phyloP scores from a whole-genome alignment of 371 early-diverging fungal species.

The Mortierella sp. region DNA sequence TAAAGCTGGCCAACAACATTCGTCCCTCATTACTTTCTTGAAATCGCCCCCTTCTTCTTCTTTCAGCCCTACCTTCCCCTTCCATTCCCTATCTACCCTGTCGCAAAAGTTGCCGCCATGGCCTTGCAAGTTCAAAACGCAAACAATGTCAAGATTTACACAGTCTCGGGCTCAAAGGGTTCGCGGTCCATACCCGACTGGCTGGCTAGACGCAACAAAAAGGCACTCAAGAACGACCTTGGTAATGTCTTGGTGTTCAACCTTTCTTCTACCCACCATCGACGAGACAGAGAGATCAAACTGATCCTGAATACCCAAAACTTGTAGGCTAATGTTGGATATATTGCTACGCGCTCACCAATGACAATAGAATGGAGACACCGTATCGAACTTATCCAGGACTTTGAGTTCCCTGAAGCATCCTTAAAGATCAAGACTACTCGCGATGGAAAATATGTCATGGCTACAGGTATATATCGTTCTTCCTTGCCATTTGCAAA shows the following conservation, averaged over 20 bases:
- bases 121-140: constrained; percentile 83
- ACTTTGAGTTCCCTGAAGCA: constrained; percentile 99
- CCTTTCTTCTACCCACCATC: neutral
- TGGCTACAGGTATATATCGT: constrained; percentile 85
- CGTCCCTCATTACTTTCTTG: neutral
- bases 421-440: constrained; percentile 88
- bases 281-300: neutral
- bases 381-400: constrained; percentile 95
- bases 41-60: neutral
- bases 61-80: neutral
- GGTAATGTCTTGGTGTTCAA: constrained; percentile 61
- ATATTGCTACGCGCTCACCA: too few relatives aligned
- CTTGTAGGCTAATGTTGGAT: too few relatives aligned
- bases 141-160: constrained; percentile 94
- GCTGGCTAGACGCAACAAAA: constrained; percentile 88
- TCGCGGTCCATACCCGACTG: constrained; percentile 94
- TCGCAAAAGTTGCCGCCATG: constrained; percentile 58
- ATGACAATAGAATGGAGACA: constrained; percentile 82
- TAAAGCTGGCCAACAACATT: neutral
- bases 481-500: neutral
- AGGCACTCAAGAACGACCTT: constrained; percentile 88
- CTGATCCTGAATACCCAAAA: too few relatives aligned
- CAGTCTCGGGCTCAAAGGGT: constrained; percentile 87
- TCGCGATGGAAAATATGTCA: constrained; percentile 86
- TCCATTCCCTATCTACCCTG: neutral